phyloP scores from a whole-genome alignment of 2,329 filamentous ascomycete species.

The Cercospora sesami region DNA sequence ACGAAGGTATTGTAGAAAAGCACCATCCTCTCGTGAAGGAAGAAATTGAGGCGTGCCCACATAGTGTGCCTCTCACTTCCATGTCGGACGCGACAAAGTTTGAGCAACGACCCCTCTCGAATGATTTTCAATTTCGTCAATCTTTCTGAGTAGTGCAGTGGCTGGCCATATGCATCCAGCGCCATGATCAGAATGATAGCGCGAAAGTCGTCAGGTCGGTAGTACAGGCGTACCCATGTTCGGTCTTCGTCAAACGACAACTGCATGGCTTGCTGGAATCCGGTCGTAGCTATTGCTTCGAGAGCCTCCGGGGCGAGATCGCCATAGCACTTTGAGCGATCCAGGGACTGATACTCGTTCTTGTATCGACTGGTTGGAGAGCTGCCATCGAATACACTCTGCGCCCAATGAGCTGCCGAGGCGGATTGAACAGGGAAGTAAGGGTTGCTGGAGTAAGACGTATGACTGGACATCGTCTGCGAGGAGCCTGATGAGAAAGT shows the following conservation, averaged over 20 bases:
- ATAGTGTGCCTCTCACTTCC: constrained; percentile 37
- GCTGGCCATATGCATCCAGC: constrained; percentile 43
- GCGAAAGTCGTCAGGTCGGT: constrained; percentile 53
- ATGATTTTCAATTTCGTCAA: constrained; percentile 50
- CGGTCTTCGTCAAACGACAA: constrained; percentile 52
- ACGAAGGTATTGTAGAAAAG: constrained; percentile 59
- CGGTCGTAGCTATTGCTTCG: constrained; percentile 36
- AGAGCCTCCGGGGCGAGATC: constrained; percentile 25
- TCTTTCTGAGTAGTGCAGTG: constrained; percentile 51
- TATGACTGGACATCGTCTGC: constrained; percentile 40
- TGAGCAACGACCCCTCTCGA: constrained; percentile 45
- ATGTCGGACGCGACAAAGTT: constrained; percentile 33
- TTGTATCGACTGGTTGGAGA: constrained; percentile 43
- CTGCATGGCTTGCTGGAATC: constrained; percentile 45
- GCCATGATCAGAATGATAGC: constrained; percentile 56
- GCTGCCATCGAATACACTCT: constrained; percentile 46
- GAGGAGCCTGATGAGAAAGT: constrained; percentile 46
- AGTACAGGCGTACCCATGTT: constrained; percentile 42
- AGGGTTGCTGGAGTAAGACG: constrained; percentile 30
- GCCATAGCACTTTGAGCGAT: constrained; percentile 30
- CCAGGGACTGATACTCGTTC: constrained; percentile 25
- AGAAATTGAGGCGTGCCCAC: constrained; percentile 58
- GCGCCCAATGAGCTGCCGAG: constrained; percentile 44
- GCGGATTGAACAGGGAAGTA: constrained; percentile 21
- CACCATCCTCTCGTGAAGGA: constrained; percentile 58